These are phyloP conservation scores for Eudorina sp. DNA, from an alignment of 139 green algal species.

Conservation along the genomic window DNA sequence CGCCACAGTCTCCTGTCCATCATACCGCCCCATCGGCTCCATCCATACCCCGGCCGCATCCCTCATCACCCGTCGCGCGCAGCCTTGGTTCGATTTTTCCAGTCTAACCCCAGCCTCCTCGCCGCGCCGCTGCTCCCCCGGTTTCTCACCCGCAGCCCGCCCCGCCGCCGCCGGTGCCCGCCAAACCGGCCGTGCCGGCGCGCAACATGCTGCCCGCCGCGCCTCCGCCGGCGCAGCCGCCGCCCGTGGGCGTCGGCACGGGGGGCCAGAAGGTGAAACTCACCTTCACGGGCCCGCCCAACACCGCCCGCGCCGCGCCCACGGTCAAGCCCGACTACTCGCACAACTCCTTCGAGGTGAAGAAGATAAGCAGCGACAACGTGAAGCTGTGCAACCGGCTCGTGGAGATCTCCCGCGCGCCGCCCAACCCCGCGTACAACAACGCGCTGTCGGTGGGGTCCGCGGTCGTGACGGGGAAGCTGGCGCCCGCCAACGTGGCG, in stretches of 20 bases:
- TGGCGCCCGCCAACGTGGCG: constrained; percentile 40
- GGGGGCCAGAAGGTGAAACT: constrained; percentile 32
- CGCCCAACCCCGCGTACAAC: constrained; percentile 25
- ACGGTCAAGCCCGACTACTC: neutral
- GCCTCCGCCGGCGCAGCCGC: neutral
- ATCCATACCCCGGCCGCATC: too few relatives aligned
- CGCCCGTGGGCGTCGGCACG: neutral
- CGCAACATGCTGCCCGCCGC: neutral
- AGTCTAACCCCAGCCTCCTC: too few relatives aligned
- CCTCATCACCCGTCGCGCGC: too few relatives aligned
- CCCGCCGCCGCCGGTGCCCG: neutral
- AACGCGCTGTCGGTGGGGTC: constrained; percentile 14
- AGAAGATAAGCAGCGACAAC: constrained; percentile 58
- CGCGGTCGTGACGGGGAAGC: neutral
- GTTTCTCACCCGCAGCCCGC: neutral
- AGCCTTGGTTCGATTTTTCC: too few relatives aligned
- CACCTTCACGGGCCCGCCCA: constrained; percentile 39
- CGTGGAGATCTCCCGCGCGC: constrained; percentile 54
- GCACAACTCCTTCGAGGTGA: constrained; percentile 30
- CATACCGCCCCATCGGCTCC: too few relatives aligned
- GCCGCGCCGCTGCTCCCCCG: too few relatives aligned
- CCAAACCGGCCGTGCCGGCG: neutral
- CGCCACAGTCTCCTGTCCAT: too few relatives aligned
- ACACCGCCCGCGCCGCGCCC: neutral
- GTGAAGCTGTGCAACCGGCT: constrained; percentile 63